Evolutionary conservation across 2,329 filamentous ascomycete genomes (phyloP).

Genomic region (Balansia obtecta): DNA sequence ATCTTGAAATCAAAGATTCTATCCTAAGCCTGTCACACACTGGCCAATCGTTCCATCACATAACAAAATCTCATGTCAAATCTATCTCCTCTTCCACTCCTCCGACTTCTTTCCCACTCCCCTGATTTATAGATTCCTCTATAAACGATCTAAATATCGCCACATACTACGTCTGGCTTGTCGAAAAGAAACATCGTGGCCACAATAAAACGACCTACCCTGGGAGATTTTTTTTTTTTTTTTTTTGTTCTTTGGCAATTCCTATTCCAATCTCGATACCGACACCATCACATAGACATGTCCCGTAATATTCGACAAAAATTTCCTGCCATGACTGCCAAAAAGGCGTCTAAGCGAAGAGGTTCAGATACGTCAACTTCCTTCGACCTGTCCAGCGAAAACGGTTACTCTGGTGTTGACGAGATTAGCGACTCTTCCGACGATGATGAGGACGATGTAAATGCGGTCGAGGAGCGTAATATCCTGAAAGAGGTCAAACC

Average conservation of each 20-base stretch:
- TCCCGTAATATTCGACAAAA: conserved; percentile 42
- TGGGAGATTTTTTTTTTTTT: too few relatives aligned
- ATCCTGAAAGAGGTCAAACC: conserved; percentile 42
- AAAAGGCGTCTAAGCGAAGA: conserved; percentile 31
- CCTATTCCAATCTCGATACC: not conserved
- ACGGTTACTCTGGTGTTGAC: conserved; percentile 66
- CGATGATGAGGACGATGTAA: conserved; percentile 67
- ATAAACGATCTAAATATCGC: too few relatives aligned
- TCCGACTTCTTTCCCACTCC: not conserved
- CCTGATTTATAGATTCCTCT: not conserved
- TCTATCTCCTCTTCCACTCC: not conserved
- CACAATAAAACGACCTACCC: too few relatives aligned
- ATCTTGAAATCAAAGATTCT: conserved; percentile 22
- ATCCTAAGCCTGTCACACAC: conserved; percentile 17
- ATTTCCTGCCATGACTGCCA: conserved; percentile 28
- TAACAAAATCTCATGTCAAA: not conserved
- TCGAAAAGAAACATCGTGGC: too few relatives aligned
- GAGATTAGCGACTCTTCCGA: conserved; percentile 67
- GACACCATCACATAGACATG: conserved; percentile 22
- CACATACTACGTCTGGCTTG: too few relatives aligned
- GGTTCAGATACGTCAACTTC: conserved; percentile 42
- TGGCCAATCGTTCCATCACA: conserved; percentile 12
- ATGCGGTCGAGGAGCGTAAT: conserved; percentile 65
- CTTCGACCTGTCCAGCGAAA: conserved; percentile 52
- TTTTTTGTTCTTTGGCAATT: too few relatives aligned